Percentiles rank a stretch among this genome's conserved stretches.
phyloP scores from a whole-genome alignment of 106 monocot species.

The Acorus calamus region DNA sequence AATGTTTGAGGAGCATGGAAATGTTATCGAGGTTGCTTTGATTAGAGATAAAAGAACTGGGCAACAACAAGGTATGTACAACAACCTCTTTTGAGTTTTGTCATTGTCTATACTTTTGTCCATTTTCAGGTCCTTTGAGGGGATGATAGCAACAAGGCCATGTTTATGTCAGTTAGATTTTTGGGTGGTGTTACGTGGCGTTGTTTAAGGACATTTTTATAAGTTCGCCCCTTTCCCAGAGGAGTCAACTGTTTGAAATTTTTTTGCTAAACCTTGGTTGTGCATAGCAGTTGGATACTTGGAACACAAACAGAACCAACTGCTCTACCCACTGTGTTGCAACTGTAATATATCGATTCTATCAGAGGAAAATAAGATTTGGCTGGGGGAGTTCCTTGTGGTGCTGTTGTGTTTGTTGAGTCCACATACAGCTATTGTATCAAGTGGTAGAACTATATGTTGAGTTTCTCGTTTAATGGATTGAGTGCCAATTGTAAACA shows the following conservation, averaged over 20 bases:
- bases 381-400: no score
- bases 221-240: constrained; percentile 22
- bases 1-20: constrained; percentile 93
- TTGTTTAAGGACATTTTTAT: constrained; percentile 20
- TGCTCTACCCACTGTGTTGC: not conserved
- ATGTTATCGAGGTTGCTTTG: constrained; percentile 93
- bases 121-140: constrained; percentile 56
- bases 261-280: constrained; percentile 19
- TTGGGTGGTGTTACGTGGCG: constrained; percentile 18
- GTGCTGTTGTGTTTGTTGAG: no score
- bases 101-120: constrained; percentile 17
- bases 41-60: constrained; percentile 92
- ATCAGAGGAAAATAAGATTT: no score
- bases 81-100: constrained; percentile 5
- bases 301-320: constrained; percentile 4
- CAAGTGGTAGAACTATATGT: no score
- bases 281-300: constrained; percentile 16
- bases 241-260: constrained; percentile 24
- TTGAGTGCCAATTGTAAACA: no score
- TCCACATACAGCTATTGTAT: no score
- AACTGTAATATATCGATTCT: no score
- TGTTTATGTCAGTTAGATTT: constrained; percentile 38
- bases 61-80: constrained; percentile 76
- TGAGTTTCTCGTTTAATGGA: no score
- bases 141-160: constrained; percentile 24